Evolutionary conservation across 768 basidiomycete species (phyloP).

Genomic region (Leccinum incarnatum): DNA sequence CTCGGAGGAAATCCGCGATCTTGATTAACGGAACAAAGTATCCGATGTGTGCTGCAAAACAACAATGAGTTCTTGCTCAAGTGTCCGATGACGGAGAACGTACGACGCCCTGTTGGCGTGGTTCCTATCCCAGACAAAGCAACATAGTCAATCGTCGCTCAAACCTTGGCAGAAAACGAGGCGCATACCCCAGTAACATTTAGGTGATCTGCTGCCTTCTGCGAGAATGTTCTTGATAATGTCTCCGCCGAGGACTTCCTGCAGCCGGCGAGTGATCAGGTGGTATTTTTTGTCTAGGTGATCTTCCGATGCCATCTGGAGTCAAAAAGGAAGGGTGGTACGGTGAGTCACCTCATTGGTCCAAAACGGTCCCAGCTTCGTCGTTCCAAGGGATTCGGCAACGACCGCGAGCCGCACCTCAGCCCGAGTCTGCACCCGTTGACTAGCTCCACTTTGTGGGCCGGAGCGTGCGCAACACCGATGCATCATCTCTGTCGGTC

Average conservation of each 20-base stretch:
- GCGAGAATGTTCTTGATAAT: conserved; percentile 74
- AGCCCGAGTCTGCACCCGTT: too few relatives aligned
- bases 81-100: conserved; percentile 30
- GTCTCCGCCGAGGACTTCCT: conserved; percentile 88
- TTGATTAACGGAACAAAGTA: conserved; percentile 96
- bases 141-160: neutral
- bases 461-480: too few relatives aligned
- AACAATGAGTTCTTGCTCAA: neutral
- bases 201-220: conserved; percentile 70
- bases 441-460: too few relatives aligned
- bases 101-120: conserved; percentile 92
- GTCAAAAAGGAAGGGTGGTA: neutral
- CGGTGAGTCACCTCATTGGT: too few relatives aligned
- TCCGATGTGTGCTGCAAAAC: conserved; percentile 80
- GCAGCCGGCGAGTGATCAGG: conserved; percentile 80
- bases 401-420: too few relatives aligned
- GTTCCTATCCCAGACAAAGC: conserved; percentile 54
- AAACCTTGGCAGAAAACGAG: neutral
- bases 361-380: too few relatives aligned
- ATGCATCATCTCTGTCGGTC: too few relatives aligned
- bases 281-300: conserved; percentile 55
- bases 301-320: conserved; percentile 31
- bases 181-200: conserved; percentile 86
- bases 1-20: conserved; percentile 92
- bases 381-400: too few relatives aligned